These are phyloP conservation scores for Talaromyces adpressus DNA, from an alignment of 495 filamentous ascomycete species.

Conservation along the genomic window DNA sequence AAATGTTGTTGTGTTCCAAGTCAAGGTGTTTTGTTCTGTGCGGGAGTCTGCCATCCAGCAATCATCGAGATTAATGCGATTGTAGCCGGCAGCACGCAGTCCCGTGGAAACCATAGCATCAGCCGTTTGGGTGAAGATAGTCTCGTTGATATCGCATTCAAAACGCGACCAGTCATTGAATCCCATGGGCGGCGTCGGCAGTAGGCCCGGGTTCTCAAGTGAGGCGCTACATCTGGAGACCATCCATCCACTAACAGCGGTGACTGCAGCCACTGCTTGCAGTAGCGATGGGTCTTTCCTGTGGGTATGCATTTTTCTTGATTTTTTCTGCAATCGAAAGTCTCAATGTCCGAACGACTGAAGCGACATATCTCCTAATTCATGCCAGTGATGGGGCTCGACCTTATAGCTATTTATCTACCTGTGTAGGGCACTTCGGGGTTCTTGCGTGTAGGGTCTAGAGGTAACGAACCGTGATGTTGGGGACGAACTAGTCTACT, in stretches of 20 bases:
- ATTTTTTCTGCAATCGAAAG: neutral
- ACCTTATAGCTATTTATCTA: neutral
- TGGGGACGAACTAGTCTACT: neutral
- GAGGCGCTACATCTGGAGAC: conserved; percentile 2
- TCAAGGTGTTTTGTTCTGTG: conserved; percentile 22
- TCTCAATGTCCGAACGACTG: neutral
- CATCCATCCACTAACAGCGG: neutral
- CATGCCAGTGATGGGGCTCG: neutral
- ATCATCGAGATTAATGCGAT: conserved; percentile 36
- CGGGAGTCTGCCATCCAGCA: conserved; percentile 32
- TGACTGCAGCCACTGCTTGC: neutral
- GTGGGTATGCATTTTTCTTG: neutral
- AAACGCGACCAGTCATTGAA: conserved; percentile 41
- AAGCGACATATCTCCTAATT: neutral
- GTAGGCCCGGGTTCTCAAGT: neutral
- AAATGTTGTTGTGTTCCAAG: conserved; percentile 30
- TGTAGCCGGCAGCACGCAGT: conserved; percentile 30
- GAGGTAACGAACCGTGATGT: neutral
- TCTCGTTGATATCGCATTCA: conserved; percentile 35
- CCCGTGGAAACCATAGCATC: conserved; percentile 30
- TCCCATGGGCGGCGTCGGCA: conserved; percentile 34
- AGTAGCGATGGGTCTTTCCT: neutral
- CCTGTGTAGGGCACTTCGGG: neutral
- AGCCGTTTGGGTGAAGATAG: conserved; percentile 32
- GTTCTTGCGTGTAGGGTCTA: neutral